Percentiles rank a stretch among this genome's conserved stretches.
Conservation (phyloP, 1,284 basidiomycete species). For the Veloboletus limbatus region DNA sequence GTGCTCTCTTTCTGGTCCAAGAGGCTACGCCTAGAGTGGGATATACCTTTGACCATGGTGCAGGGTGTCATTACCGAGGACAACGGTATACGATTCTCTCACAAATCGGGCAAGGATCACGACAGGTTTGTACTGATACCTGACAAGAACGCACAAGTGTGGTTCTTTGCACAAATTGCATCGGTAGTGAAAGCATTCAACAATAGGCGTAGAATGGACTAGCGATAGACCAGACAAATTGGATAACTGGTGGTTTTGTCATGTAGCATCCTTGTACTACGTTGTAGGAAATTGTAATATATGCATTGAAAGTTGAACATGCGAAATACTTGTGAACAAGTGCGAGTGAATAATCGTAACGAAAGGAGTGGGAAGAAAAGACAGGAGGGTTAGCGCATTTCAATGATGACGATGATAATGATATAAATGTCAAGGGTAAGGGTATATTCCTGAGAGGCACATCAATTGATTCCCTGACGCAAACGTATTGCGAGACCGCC, state of each 20-base stretch:
- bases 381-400: slow-evolving; percentile 16
- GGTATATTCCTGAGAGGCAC: slow-evolving; percentile 28
- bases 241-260: slow-evolving; percentile 16
- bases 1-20: slow-evolving; percentile 87
- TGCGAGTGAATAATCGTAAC: slow-evolving; percentile 22
- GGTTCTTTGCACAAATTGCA: slow-evolving; percentile 76
- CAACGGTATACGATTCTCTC: slow-evolving; percentile 83
- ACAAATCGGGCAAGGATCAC: slow-evolving; percentile 67
- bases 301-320: slow-evolving; percentile 27
- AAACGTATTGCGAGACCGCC: slow-evolving; percentile 19
- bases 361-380: slow-evolving; percentile 25
- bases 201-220: slow-evolving; percentile 67
- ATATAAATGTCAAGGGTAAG: slow-evolving; percentile 16
- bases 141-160: slow-evolving; percentile 68
- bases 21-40: slow-evolving; percentile 88
- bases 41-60: slow-evolving; percentile 84
- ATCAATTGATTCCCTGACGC: slow-evolving; percentile 20
- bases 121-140: slow-evolving; percentile 77
- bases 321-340: slow-evolving; percentile 21
- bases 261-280: slow-evolving; percentile 26
- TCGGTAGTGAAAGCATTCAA: slow-evolving; percentile 75
- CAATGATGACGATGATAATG: slow-evolving; percentile 17
- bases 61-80: slow-evolving; percentile 88
- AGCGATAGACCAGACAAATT: slow-evolving; percentile 19
- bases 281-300: slow-evolving; percentile 23